phyloP scores from a whole-genome alignment of 805 yeast species.

The Limtongia smithiae region DNA sequence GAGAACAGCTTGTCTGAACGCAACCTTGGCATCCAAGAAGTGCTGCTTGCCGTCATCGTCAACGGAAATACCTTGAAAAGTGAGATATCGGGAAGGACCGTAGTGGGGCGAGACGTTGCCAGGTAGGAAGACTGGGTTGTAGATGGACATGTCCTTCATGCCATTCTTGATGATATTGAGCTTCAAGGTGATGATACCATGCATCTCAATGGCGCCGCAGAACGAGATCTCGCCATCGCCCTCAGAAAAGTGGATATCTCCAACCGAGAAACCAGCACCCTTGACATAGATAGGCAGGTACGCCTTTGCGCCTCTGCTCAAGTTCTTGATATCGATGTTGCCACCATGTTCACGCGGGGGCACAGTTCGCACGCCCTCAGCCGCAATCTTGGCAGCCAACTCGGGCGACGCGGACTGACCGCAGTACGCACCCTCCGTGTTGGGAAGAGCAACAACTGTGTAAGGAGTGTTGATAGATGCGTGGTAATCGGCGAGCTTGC shows the following conservation, averaged over 20 bases:
- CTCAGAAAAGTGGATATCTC: conserved; percentile 51
- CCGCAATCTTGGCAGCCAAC: conserved; percentile 37
- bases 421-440: conserved; percentile 40
- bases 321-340: conserved; percentile 51
- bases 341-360: conserved; percentile 51
- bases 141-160: conserved; percentile 42
- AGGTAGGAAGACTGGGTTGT: conserved; percentile 48
- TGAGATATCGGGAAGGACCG: conserved; percentile 49
- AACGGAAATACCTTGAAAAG: conserved; percentile 53
- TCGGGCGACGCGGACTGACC: conserved; percentile 40
- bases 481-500: conserved; percentile 36
- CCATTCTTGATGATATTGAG: conserved; percentile 45
- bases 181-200: conserved; percentile 46
- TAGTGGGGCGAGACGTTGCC: conserved; percentile 49
- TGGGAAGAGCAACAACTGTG: conserved; percentile 45
- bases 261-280: conserved; percentile 49
- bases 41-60: conserved; percentile 48
- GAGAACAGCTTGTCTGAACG: conserved; percentile 50
- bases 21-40: conserved; percentile 48
- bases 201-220: conserved; percentile 55
- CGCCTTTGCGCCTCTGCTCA: conserved; percentile 48
- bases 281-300: conserved; percentile 47
- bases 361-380: conserved; percentile 49
- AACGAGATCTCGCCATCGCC: conserved; percentile 57
- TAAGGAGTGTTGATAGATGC: conserved; percentile 29